A percentile compares a stretch with the other conserved stretches of the same genome.
Evolutionary conservation across 352 stramenopile species (phyloP).

Genomic region (Phytophthora cryptogea): DNA sequence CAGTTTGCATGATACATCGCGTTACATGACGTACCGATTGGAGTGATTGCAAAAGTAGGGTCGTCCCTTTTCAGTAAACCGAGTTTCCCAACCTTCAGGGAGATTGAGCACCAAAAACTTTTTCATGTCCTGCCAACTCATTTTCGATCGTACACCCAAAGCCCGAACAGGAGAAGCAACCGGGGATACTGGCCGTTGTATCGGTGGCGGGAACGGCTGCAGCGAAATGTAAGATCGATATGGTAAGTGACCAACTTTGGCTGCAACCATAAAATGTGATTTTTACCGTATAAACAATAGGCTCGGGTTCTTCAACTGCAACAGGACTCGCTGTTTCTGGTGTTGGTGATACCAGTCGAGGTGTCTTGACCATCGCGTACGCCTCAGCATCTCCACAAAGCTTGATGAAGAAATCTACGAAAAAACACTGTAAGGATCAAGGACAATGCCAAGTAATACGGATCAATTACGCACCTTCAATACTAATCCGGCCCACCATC

Average conservation of each 20-base stretch:
- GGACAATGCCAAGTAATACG: no score
- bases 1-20: neutral
- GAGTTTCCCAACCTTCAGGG: slow-evolving; percentile 79
- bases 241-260: neutral
- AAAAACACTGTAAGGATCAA: neutral
- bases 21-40: slow-evolving; percentile 45
- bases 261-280: neutral
- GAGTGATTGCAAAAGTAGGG: slow-evolving; percentile 87
- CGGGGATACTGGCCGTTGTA: slow-evolving; percentile 17
- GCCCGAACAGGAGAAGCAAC: slow-evolving; percentile 37
- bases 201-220: slow-evolving; percentile 26
- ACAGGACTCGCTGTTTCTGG: slow-evolving; percentile 18
- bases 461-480: slow-evolving; percentile 53
- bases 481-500: slow-evolving; percentile 55
- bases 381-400: slow-evolving; percentile 67
- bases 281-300: slow-evolving; percentile 32
- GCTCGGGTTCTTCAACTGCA: slow-evolving; percentile 16
- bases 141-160: slow-evolving; percentile 31
- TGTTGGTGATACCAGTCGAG: slow-evolving; percentile 3
- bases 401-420: slow-evolving; percentile 78
- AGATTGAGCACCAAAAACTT: slow-evolving; percentile 71
- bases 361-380: slow-evolving; percentile 39
- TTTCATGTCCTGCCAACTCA: slow-evolving; percentile 82
- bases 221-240: neutral
- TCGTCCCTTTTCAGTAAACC: slow-evolving; percentile 79